Percentiles rank a stretch among this genome's conserved stretches.
Evolutionary conservation across 2,329 filamentous ascomycete genomes (phyloP).

Genomic region (Verticillium dahliae): DNA sequence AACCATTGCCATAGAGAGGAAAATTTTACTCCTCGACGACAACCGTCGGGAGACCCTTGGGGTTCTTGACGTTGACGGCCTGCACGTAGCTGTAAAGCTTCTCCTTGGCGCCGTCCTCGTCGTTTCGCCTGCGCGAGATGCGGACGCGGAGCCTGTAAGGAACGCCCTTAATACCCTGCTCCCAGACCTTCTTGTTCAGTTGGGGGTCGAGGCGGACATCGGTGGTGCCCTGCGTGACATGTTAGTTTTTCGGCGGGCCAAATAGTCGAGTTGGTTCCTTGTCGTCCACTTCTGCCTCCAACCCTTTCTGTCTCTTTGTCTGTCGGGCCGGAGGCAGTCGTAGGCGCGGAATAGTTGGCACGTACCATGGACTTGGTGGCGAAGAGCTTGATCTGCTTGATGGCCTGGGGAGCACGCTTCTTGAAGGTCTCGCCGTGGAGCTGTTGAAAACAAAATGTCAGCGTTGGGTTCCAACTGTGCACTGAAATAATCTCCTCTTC

Average conservation of each 20-base stretch:
- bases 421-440: conserved; percentile 98
- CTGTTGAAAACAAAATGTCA: conserved; percentile 43
- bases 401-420: conserved; percentile 96
- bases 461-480: conserved; percentile 13
- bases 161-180: conserved; percentile 97
- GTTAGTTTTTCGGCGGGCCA: background rate
- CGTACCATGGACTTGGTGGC: conserved; percentile 94
- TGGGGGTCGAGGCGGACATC: conserved; percentile 98
- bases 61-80: conserved; percentile 98
- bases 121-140: conserved; percentile 99
- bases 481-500: background rate
- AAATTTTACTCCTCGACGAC: conserved; percentile 66
- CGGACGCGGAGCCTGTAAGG: conserved; percentile 95
- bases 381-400: conserved; percentile 99
- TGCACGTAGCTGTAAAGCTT: conserved; percentile 99
- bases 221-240: conserved; percentile 66
- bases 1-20: conserved; percentile 33
- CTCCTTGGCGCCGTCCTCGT: conserved; percentile 99
- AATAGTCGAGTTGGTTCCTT: background rate
- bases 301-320: background rate
- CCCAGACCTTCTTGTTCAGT: conserved; percentile 99
- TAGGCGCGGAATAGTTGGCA: conserved; percentile 11
- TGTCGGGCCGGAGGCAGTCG: background rate
- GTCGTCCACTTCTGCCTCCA: background rate
- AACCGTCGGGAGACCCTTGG: conserved; percentile 92